Evolutionary conservation across 2,329 filamentous ascomycete genomes (phyloP).

Genomic region (Paecilomyces sp.): DNA sequence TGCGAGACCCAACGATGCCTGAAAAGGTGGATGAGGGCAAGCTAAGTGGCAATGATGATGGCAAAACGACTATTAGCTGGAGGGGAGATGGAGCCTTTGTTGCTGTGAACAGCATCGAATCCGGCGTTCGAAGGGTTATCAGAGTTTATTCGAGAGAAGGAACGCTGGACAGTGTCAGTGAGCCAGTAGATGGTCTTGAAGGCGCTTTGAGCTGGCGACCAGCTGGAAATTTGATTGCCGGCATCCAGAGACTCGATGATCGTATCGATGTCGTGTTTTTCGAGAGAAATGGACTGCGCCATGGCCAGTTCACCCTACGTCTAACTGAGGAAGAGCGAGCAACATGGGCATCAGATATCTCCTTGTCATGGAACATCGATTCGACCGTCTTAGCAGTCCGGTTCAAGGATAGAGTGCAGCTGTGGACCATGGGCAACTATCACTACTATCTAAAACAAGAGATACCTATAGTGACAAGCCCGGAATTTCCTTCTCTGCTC

Average conservation of each 20-base stretch:
- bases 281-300: constrained; percentile 92
- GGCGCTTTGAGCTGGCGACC: constrained; percentile 84
- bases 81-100: constrained; percentile 88
- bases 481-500: constrained; percentile 14
- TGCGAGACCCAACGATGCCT: constrained; percentile 89
- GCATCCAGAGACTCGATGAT: constrained; percentile 64
- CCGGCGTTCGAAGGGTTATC: constrained; percentile 65
- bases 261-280: constrained; percentile 86
- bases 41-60: constrained; percentile 67
- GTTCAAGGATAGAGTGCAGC: constrained; percentile 66
- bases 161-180: constrained; percentile 83
- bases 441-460: constrained; percentile 98
- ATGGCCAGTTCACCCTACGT: constrained; percentile 84
- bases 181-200: constrained; percentile 90
- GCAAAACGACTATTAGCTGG: constrained; percentile 72
- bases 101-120: constrained; percentile 73
- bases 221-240: constrained; percentile 82
- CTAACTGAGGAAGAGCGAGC: constrained; percentile 53
- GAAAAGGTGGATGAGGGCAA: constrained; percentile 82
- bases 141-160: constrained; percentile 89
- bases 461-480: constrained; percentile 42
- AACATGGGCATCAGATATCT: constrained; percentile 51
- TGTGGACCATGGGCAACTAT: constrained; percentile 97
- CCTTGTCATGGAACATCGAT: constrained; percentile 81
- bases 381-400: constrained; percentile 84